Percentiles rank a stretch among this genome's conserved stretches.
Conservation (phyloP, 2,329 filamentous ascomycete genomes). For the Shiraia sp. region DNA sequence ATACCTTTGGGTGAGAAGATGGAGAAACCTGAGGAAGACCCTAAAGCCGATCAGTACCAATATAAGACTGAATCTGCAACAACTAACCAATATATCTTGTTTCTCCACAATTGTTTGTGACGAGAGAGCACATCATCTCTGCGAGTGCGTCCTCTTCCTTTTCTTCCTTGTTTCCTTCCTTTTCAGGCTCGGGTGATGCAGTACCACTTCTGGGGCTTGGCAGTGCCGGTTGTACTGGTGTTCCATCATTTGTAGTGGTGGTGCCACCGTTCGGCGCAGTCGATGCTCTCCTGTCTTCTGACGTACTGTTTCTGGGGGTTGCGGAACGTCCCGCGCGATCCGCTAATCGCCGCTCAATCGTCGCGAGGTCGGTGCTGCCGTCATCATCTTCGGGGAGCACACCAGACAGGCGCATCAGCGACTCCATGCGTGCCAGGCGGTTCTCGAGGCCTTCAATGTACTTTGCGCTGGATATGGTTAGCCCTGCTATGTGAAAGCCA, state of each 20-base stretch:
- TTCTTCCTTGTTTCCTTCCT: conserved; percentile 48
- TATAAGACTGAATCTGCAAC: background rate
- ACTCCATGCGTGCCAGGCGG: conserved; percentile 93
- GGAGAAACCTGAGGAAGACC: conserved; percentile 95
- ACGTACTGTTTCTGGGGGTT: conserved; percentile 23
- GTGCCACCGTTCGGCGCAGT: conserved; percentile 44
- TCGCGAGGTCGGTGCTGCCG: conserved; percentile 83
- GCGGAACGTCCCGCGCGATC: conserved; percentile 49
- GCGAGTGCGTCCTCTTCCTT: conserved; percentile 82
- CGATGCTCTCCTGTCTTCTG: conserved; percentile 39
- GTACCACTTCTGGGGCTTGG: conserved; percentile 56
- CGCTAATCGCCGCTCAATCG: conserved; percentile 74
- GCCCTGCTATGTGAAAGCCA: background rate
- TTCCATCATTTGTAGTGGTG: conserved; percentile 24
- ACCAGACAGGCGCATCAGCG: conserved; percentile 81
- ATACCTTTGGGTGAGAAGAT: conserved; percentile 99
- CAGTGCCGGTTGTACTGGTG: conserved; percentile 51
- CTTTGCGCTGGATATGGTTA: conserved; percentile 68
- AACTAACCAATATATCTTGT: conserved; percentile 87
- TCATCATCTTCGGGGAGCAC: conserved; percentile 84
- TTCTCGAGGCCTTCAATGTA: conserved; percentile 98
- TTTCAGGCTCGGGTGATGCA: conserved; percentile 54
- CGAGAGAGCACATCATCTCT: conserved; percentile 98
- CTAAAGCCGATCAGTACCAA: conserved; percentile 50
- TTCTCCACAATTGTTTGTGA: conserved; percentile 93